Percentiles rank a stretch among this genome's conserved stretches.
Evolutionary conservation across 2,329 filamentous ascomycete species (phyloP).

Genomic region (Colletotrichum viniferum): DNA sequence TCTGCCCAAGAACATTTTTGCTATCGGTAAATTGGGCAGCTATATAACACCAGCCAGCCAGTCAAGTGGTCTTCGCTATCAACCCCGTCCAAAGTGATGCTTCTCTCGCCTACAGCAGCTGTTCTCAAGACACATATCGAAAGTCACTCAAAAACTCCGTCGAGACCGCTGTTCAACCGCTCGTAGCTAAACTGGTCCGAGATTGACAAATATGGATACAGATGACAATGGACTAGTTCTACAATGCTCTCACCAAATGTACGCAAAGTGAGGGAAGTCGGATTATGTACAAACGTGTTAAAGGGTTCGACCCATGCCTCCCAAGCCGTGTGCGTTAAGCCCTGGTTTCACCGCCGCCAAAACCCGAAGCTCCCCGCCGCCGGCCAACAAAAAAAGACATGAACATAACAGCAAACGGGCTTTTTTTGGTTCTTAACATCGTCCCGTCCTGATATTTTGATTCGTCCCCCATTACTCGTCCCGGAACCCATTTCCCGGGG

Average conservation of each 20-base stretch:
- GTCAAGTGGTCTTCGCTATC: neutral
- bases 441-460: slow-evolving; percentile 12
- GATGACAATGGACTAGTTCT: slow-evolving; percentile 17
- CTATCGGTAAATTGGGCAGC: neutral
- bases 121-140: neutral
- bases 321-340: slow-evolving; percentile 2
- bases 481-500: neutral
- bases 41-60: neutral
- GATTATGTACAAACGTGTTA: slow-evolving; percentile 15
- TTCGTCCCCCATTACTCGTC: slow-evolving; percentile 10
- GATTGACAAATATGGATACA: neutral
- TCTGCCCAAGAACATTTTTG: neutral
- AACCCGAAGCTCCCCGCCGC: slow-evolving; percentile 5
- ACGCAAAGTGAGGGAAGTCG: slow-evolving; percentile 20
- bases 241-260: slow-evolving; percentile 20
- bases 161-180: neutral
- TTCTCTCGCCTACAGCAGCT: neutral
- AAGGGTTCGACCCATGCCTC: slow-evolving; percentile 2
- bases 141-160: neutral
- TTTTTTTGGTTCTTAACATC: neutral
- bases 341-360: neutral
- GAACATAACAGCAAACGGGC: neutral
- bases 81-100: neutral
- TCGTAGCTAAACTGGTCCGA: neutral
- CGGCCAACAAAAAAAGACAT: slow-evolving; percentile 6